Evolutionary conservation across 306 rosid species (phyloP), one percentile per base, ranked within the genome.

Genomic region (Castanea mollissima): DNA sequence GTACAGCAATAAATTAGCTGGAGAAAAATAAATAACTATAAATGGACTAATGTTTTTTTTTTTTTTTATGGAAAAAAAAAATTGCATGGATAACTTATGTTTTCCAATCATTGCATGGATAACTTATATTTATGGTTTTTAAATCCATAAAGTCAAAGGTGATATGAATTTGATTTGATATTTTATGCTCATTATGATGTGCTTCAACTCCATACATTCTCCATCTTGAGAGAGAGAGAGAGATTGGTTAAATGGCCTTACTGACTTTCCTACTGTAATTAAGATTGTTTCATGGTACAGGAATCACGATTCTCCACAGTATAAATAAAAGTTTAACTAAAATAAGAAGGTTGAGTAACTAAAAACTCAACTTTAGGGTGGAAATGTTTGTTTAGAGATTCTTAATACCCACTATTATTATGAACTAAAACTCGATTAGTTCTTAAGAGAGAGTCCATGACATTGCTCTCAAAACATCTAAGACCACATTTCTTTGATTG

Each of bases 401-500:
- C 4, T 65, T 72, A 71, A 15, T 58, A n/a, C 52, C 57, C n/a
- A 55, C 18, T 44, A 64, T 72, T 77, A 6, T 29, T 64, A 49
- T 3, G 46, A 38, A 38, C n/a, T 23, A 58, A 20, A 74, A 68
- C 59, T 64, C 78, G 73, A 68, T 71, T 71, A 77, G 44, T 76
- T 60, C 41, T 18, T 11, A 71, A 72, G n/a, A 49, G 74, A 68
- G 74, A 68, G 69, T 78, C 79, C 74, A 41, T 55, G 57, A 56
- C 74, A 76, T 80, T 57, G 60, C 75, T 64, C 78, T 80, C 64
- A 41, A n/a, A 23, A 32, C 79, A 3, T 49, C 5, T 13, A 12
- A 49, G 16, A 13, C 54, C 54, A 34, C 46, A 67, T 83, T 79
- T 21, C 70, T 54, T 79, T 62, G 77, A 63, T 77, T 54, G 74